A percentile compares a stretch with the other conserved stretches of the same genome.
Conservation (phyloP, 2,329 filamentous ascomycete genomes). For the Sporothrix pseudoabietina region DNA sequence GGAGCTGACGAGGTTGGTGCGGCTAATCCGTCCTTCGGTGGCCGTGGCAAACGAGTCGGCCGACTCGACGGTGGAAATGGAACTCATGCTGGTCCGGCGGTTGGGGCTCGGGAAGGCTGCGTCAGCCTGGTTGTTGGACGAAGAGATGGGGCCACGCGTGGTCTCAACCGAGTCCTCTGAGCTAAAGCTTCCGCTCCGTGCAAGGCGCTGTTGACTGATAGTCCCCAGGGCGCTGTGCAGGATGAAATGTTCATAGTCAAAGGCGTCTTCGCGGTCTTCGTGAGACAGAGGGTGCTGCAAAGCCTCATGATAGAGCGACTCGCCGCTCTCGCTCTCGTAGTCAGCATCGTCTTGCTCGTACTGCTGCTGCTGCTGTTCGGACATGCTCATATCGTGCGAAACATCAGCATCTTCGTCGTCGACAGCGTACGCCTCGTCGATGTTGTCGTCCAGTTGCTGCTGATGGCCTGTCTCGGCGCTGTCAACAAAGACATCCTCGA, state of each 20-base stretch:
- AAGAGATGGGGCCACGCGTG: constrained; percentile 52
- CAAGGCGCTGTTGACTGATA: constrained; percentile 59
- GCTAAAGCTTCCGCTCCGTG: constrained; percentile 54
- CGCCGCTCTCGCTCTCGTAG: constrained; percentile 63
- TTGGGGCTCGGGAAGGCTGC: constrained; percentile 3
- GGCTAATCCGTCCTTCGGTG: constrained; percentile 51
- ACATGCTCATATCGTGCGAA: not conserved
- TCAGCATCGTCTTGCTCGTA: constrained; percentile 40
- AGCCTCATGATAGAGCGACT: constrained; percentile 65
- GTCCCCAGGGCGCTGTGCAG: constrained; percentile 88
- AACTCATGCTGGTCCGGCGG: constrained; percentile 35
- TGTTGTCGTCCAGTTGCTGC: constrained; percentile 37
- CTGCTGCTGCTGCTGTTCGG: not conserved
- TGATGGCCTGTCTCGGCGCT: constrained; percentile 32
- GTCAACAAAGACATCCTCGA: constrained; percentile 40
- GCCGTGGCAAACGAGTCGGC: constrained; percentile 61
- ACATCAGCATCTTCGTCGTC: constrained; percentile 39
- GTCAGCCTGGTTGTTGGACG: constrained; percentile 32
- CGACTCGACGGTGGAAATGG: constrained; percentile 46
- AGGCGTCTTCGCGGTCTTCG: constrained; percentile 91
- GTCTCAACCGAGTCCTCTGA: constrained; percentile 66
- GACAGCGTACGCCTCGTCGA: constrained; percentile 40
- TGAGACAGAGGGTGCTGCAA: constrained; percentile 69
- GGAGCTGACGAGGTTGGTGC: constrained; percentile 38
- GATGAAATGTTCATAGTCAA: constrained; percentile 96